Percentiles rank a stretch among this genome's conserved stretches.
These are phyloP conservation scores for Kodamaea sp. DNA, from an alignment of 1,139 yeast species.

Conservation along the genomic window DNA sequence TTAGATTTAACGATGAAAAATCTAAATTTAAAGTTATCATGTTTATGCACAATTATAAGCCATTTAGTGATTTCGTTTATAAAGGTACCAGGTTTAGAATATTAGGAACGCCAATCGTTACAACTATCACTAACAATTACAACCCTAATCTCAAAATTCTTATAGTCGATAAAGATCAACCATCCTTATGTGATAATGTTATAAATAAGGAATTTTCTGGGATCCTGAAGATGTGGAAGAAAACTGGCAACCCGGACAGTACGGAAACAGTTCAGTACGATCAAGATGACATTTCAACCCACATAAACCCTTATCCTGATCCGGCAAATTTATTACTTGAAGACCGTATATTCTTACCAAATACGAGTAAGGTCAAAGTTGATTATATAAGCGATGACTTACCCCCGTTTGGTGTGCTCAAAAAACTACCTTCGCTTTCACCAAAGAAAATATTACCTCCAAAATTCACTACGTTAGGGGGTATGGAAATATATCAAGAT, in stretches of 20 bases:
- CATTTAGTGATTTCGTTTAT: constrained; percentile 41
- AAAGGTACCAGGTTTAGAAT: constrained; percentile 38
- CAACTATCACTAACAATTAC: constrained; percentile 28
- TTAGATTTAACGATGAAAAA: constrained; percentile 24
- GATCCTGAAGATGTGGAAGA: constrained; percentile 23
- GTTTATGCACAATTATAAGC: constrained; percentile 37
- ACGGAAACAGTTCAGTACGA: background rate
- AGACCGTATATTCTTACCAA: constrained; percentile 3
- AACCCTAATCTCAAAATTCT: constrained; percentile 36
- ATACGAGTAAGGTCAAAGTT: constrained; percentile 6
- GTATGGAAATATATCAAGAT: constrained; percentile 36
- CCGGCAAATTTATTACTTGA: constrained; percentile 20
- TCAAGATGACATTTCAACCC: constrained; percentile 7
- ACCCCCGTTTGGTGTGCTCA: constrained; percentile 42
- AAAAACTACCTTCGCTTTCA: constrained; percentile 9
- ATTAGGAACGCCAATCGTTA: constrained; percentile 34
- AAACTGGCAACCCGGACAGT: background rate
- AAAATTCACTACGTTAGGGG: constrained; percentile 34
- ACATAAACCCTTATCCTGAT: constrained; percentile 30
- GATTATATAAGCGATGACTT: constrained; percentile 28
- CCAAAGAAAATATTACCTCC: constrained; percentile 27
- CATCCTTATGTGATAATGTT: constrained; percentile 36
- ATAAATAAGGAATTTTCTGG: constrained; percentile 30
- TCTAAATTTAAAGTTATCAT: constrained; percentile 23
- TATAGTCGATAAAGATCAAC: constrained; percentile 32